phyloP scores from a whole-genome alignment of 2,329 filamentous ascomycete genomes.

The Botrytis fabae region DNA sequence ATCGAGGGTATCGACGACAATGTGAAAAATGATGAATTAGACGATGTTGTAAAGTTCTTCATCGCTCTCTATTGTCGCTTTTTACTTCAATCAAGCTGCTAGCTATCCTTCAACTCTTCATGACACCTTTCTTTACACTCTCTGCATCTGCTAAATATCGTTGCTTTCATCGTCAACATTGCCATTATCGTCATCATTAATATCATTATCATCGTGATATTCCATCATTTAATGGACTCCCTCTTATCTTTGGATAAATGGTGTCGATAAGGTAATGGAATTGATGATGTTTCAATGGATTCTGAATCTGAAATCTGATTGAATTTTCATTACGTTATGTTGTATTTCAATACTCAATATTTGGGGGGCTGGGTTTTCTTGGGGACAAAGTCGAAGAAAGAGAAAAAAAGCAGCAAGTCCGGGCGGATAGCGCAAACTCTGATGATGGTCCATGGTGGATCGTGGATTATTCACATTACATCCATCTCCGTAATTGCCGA shows the following conservation, averaged over 20 bases:
- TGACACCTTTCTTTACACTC: background rate
- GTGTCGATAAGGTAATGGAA: background rate
- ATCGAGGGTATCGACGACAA: background rate
- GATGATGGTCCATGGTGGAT: constrained; percentile 22
- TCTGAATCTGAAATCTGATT: background rate
- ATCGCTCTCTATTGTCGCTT: constrained; percentile 13
- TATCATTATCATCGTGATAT: background rate
- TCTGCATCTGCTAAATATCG: background rate
- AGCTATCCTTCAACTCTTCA: background rate
- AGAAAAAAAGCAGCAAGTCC: constrained; percentile 28
- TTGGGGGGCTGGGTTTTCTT: constrained; percentile 25
- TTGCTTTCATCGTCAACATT: background rate
- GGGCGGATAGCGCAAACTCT: constrained; percentile 36
- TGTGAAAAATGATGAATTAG: background rate
- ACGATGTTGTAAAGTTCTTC: constrained; percentile 24
- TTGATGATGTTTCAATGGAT: background rate
- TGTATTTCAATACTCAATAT: constrained; percentile 21
- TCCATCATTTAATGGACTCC: background rate
- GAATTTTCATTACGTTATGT: constrained; percentile 23
- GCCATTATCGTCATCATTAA: background rate
- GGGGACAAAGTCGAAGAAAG: constrained; percentile 21
- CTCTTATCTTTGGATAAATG: background rate
- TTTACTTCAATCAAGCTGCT: background rate
- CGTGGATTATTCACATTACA: constrained; percentile 23
- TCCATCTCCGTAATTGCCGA: constrained; percentile 38